These are phyloP conservation scores for Dovyalis caffra DNA, from an alignment of 345 rosid genomes.

Conservation along the genomic window DNA sequence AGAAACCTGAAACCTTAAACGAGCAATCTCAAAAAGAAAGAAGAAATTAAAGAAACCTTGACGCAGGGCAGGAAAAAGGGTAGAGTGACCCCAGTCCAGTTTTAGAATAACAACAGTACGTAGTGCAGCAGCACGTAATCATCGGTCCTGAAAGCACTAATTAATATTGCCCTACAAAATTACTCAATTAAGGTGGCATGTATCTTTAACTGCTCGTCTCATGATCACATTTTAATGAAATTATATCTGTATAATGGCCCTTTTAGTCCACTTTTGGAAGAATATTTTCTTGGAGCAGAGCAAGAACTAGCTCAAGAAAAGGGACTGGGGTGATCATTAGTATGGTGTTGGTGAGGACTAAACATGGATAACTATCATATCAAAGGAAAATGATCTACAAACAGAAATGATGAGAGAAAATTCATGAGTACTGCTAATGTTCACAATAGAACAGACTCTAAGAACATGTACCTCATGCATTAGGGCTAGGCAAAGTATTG, in stretches of 20 bases:
- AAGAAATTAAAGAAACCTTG: neutral
- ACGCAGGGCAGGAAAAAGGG: neutral
- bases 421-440: neutral
- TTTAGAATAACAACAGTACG: neutral
- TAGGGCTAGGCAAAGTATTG: slow-evolving; percentile 15
- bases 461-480: slow-evolving; percentile 15
- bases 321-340: neutral
- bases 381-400: neutral
- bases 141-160: neutral
- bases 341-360: neutral
- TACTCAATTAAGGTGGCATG: neutral
- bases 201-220: neutral
- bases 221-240: neutral
- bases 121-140: neutral
- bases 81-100: neutral
- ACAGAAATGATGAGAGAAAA: neutral
- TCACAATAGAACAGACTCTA: neutral
- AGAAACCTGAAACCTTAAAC: no score
- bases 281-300: neutral
- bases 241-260: neutral
- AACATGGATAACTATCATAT: neutral
- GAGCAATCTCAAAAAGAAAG: no score
- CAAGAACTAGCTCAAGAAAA: neutral
- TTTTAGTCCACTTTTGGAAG: neutral
- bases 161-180: neutral